These are phyloP conservation scores for Myxozyma vanderwaltii DNA, from an alignment of 805 yeast genomes.

Conservation along the genomic window DNA sequence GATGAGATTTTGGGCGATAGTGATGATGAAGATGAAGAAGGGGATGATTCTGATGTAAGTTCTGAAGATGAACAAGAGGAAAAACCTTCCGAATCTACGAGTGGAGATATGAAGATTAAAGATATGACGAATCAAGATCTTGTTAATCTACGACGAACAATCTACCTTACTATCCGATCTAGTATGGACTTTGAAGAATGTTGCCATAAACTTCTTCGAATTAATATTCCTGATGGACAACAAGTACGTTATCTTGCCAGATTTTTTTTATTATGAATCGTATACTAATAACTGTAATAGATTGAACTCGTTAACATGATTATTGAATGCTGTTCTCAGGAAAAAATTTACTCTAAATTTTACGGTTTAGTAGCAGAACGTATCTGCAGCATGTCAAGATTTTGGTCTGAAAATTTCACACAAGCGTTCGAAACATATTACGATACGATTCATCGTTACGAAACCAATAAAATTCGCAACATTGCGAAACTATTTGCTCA, in stretches of 20 bases:
- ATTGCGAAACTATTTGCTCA: constrained; percentile 87
- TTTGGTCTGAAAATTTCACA: constrained; percentile 62
- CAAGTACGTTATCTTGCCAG: constrained; percentile 39
- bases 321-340: constrained; percentile 80
- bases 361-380: constrained; percentile 77
- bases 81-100: constrained; percentile 28
- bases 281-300: constrained; percentile 11
- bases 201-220: constrained; percentile 73
- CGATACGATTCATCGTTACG: constrained; percentile 62
- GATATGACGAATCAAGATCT: constrained; percentile 72
- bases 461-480: constrained; percentile 72
- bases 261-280: not conserved
- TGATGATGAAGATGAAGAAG: constrained; percentile 36
- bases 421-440: constrained; percentile 60
- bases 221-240: constrained; percentile 47
- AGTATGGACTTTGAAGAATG: constrained; percentile 92
- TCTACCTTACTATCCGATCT: constrained; percentile 83
- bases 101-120: constrained; percentile 43
- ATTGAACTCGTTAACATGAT: constrained; percentile 68
- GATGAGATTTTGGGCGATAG: constrained; percentile 52
- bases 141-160: constrained; percentile 67
- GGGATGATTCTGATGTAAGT: constrained; percentile 31
- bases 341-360: constrained; percentile 80
- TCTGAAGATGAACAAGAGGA: constrained; percentile 35
- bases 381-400: constrained; percentile 52